Percentiles rank a stretch among this genome's conserved stretches.
These are phyloP conservation scores for Starmerella tilneyi DNA, from an alignment of 805 yeast species.

Conservation along the genomic window DNA sequence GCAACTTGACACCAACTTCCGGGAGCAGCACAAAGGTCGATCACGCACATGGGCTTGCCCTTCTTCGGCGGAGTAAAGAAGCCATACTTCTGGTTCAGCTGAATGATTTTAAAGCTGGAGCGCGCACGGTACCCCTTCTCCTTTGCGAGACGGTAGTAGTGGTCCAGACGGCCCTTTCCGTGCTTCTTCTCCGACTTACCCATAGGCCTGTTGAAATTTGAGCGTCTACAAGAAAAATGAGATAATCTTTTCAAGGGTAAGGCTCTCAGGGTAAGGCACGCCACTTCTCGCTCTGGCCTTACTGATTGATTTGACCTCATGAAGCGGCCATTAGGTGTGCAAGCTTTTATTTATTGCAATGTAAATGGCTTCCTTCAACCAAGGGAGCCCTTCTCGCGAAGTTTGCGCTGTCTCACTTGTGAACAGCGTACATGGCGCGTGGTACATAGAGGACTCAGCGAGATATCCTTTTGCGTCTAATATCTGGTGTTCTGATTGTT, in stretches of 20 bases:
- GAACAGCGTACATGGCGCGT: too few species aligned
- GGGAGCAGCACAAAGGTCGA: conserved; percentile 98
- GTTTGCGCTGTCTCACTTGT: too few species aligned
- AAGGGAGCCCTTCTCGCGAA: too few species aligned
- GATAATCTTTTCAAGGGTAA: conserved; percentile 15
- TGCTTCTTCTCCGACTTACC: conserved; percentile 90
- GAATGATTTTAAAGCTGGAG: conserved; percentile 91
- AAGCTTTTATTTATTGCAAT: too few species aligned
- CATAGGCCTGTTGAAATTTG: conserved; percentile 35
- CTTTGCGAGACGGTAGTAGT: conserved; percentile 90
- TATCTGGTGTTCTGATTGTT: too few species aligned
- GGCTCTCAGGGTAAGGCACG: conserved; percentile 5
- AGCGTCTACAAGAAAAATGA: conserved; percentile 6
- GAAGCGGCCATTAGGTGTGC: too few species aligned
- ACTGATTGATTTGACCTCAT: too few species aligned
- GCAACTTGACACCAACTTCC: conserved; percentile 99
- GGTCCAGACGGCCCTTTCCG: conserved; percentile 97
- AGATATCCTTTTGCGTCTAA: too few species aligned
- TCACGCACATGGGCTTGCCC: conserved; percentile 64
- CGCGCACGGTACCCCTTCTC: conserved; percentile 98
- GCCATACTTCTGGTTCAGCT: conserved; percentile 92
- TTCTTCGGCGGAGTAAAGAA: conserved; percentile 80
- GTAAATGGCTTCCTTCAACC: too few species aligned
- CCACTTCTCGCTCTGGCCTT: neutral
- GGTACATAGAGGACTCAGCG: too few species aligned